Conservation (phyloP, 768 basidiomycete genomes). For the Trametes elegans region DNA sequence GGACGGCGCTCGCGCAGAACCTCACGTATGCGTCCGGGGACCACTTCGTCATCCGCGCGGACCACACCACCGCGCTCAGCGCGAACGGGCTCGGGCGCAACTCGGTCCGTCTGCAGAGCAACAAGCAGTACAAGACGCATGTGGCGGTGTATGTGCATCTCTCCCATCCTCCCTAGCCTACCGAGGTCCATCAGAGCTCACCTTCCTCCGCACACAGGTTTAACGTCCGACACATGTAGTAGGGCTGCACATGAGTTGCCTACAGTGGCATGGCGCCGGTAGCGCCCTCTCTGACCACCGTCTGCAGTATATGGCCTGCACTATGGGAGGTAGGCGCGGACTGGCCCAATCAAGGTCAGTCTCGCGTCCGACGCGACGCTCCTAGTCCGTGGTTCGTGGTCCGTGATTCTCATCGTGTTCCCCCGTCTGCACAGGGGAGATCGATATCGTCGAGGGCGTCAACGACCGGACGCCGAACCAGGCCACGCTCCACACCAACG, state of each 20-base stretch:
- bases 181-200: too few relatives aligned
- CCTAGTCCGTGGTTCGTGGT: too few relatives aligned
- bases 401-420: constrained; percentile 27
- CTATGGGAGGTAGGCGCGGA: constrained; percentile 46
- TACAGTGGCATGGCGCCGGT: not conserved
- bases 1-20: constrained; percentile 51
- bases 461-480: constrained; percentile 52
- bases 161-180: not conserved
- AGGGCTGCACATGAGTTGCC: constrained; percentile 49
- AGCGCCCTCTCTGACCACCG: constrained; percentile 5
- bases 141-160: constrained; percentile 51
- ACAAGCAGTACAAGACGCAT: constrained; percentile 49
- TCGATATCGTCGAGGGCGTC: constrained; percentile 56
- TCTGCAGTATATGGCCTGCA: constrained; percentile 45
- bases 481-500: constrained; percentile 55
- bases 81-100: constrained; percentile 53
- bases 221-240: constrained; percentile 54
- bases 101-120: constrained; percentile 54
- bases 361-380: constrained; percentile 11
- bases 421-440: constrained; percentile 51
- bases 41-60: constrained; percentile 55
- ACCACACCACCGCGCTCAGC: constrained; percentile 45
- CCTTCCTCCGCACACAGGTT: constrained; percentile 34
- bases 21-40: constrained; percentile 54
- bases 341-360: constrained; percentile 46